Percentiles rank a stretch among this genome's conserved stretches.
Conservation (phyloP, 2,329 filamentous ascomycete species). For the Clonostachys sp. region DNA sequence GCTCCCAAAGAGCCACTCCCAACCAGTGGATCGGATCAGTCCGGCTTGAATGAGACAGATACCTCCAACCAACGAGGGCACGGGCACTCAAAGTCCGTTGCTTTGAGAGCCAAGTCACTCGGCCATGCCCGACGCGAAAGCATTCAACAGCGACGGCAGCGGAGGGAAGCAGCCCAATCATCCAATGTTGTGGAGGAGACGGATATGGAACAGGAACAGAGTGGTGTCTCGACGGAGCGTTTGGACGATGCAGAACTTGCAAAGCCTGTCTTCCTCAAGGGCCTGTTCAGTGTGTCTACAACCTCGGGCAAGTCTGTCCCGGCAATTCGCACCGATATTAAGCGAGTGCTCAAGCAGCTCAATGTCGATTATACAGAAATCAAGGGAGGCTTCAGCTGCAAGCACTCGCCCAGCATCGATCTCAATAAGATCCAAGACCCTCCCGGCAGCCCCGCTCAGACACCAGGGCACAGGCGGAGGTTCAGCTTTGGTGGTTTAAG, state of each 20-base stretch:
- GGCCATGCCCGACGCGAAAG: constrained; percentile 87
- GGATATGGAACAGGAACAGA: constrained; percentile 68
- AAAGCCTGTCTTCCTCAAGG: constrained; percentile 94
- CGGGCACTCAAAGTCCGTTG: constrained; percentile 52
- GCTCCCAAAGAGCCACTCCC: constrained; percentile 61
- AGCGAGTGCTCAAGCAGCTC: constrained; percentile 80
- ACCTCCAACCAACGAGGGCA: constrained; percentile 45
- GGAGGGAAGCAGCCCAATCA: constrained; percentile 67
- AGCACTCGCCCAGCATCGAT: constrained; percentile 85
- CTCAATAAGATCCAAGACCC: constrained; percentile 67
- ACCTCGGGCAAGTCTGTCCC: constrained; percentile 87
- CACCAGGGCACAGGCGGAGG: constrained; percentile 63
- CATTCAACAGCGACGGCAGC: constrained; percentile 78
- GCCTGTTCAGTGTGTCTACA: constrained; percentile 93
- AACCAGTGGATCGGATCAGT: constrained; percentile 77
- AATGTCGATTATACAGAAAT: constrained; percentile 92
- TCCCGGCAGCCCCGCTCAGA: constrained; percentile 52
- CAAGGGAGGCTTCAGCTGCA: constrained; percentile 87
- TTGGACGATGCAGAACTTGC: constrained; percentile 71
- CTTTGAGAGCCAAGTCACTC: constrained; percentile 77
- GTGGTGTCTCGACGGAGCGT: constrained; percentile 55
- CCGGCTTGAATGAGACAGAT: constrained; percentile 48
- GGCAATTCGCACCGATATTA: constrained; percentile 84
- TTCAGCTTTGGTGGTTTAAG: constrained; percentile 76
- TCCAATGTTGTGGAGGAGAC: constrained; percentile 88